Evolutionary conservation across 371 early-diverging fungal species (phyloP).

Genomic region (Gilbertella persicaria): DNA sequence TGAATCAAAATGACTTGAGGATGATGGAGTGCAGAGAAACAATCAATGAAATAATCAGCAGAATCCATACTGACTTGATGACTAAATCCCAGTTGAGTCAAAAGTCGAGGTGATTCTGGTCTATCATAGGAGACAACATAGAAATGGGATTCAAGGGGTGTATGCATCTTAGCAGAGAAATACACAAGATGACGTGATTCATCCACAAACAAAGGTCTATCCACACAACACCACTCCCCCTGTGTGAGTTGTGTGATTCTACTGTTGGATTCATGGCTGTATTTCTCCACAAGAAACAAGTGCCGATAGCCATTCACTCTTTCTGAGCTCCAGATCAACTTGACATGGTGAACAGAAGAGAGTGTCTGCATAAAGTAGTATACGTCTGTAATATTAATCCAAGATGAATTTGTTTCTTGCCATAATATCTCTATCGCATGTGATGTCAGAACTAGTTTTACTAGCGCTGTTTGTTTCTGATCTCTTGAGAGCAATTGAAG

Average conservation of each 20-base stretch:
- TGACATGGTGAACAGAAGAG: not conserved
- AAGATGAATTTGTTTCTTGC: conserved; percentile 58
- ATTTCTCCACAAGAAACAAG: conserved; percentile 54
- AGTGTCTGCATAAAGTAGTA: conserved; percentile 46
- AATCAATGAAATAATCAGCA: conserved; percentile 53
- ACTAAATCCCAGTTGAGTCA: conserved; percentile 61
- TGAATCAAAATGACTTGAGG: conserved; percentile 29
- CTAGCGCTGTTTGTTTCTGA: conserved; percentile 63
- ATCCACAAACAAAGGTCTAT: conserved; percentile 68
- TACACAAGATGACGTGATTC: conserved; percentile 60
- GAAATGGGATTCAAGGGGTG: conserved; percentile 68
- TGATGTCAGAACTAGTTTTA: conserved; percentile 37
- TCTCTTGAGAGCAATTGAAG: conserved; percentile 67
- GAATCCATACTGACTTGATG: conserved; percentile 52
- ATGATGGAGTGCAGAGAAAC: conserved; percentile 56
- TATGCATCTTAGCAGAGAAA: conserved; percentile 69
- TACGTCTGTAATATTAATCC: conserved; percentile 73
- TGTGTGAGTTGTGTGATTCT: conserved; percentile 34
- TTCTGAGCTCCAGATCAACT: conserved; percentile 69
- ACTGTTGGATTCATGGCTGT: conserved; percentile 1
- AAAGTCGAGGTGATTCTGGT: conserved; percentile 21
- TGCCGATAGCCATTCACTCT: conserved; percentile 67
- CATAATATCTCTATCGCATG: conserved; percentile 43
- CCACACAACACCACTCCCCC: conserved; percentile 64
- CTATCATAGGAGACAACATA: conserved; percentile 57